phyloP scores from a whole-genome alignment of 179 eudicot species.

The Gypsophila paniculata region DNA sequence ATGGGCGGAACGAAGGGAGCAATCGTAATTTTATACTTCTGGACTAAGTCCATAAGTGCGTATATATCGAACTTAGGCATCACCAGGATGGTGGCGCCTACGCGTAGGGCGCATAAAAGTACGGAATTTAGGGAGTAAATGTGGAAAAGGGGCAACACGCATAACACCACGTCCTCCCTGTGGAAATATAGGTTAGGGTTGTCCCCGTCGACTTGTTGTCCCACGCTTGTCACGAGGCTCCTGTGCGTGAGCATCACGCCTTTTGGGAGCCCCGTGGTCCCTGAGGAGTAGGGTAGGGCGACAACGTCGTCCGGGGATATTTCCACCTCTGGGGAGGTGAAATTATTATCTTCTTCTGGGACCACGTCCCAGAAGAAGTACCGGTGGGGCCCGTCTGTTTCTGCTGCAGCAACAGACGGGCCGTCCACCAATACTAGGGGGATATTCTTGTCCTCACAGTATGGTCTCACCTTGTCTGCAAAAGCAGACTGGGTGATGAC shows the following conservation, averaged over 20 bases:
- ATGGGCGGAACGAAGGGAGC: conserved; percentile 95
- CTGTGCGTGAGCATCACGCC: conserved; percentile 96
- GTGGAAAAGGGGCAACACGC: conserved; percentile 80
- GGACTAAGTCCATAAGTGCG: conserved; percentile 51
- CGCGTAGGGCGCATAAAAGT: conserved; percentile 65
- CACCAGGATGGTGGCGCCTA: conserved; percentile 68
- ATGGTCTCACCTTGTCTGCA: conserved; percentile 50
- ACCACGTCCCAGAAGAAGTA: conserved; percentile 47
- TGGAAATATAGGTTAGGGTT: conserved; percentile 78
- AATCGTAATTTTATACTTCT: conserved; percentile 68
- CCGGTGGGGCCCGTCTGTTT: conserved; percentile 22
- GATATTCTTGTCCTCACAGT: conserved; percentile 36
- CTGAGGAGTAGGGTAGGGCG: conserved; percentile 93
- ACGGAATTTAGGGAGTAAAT: conserved; percentile 76
- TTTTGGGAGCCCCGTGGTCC: conserved; percentile 89
- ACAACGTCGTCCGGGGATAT: conserved; percentile 63
- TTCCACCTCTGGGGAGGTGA: conserved; percentile 39
- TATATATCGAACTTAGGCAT: conserved; percentile 78
- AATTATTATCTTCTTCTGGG: conserved; percentile 25
- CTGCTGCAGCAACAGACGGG: conserved; percentile 10
- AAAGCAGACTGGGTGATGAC: conserved; percentile 56
- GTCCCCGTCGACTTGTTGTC: conserved; percentile 92
- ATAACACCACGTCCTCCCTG: conserved; percentile 69
- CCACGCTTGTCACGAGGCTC: conserved; percentile 75
- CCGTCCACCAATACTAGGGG: conserved; percentile 43